Percentiles rank a stretch among this genome's conserved stretches.
phyloP scores from a whole-genome alignment of 306 rosid species.

The Cucumis hystrix region DNA sequence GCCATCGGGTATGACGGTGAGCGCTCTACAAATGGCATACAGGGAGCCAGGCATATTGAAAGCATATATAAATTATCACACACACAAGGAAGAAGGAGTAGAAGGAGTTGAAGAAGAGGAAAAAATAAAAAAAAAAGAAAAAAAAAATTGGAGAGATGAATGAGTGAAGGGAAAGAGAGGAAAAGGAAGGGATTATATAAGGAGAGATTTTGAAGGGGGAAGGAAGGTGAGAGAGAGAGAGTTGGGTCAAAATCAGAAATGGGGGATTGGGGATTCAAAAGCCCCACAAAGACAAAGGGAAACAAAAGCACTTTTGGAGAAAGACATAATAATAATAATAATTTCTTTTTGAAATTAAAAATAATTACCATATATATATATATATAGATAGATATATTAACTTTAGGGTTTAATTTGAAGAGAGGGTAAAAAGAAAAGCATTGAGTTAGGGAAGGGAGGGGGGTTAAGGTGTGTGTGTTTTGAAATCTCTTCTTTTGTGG shows the following conservation, averaged over 20 bases:
- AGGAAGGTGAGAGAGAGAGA: neutral
- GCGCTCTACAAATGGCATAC: slow-evolving; percentile 18
- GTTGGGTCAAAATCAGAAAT: slow-evolving; percentile 8
- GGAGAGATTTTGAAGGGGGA: neutral
- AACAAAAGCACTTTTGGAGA: slow-evolving; percentile 5
- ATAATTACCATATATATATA: too few species aligned
- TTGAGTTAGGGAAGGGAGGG: slow-evolving; percentile 34
- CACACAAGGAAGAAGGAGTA: neutral
- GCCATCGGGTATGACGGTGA: slow-evolving; percentile 10
- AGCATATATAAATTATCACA: neutral
- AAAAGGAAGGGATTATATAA: slow-evolving; percentile 3
- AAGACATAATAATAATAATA: neutral
- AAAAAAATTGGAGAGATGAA: neutral
- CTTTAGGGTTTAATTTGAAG: too few species aligned
- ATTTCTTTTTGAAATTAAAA: too few species aligned
- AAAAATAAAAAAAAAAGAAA: too few species aligned
- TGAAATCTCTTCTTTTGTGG: slow-evolving; percentile 92
- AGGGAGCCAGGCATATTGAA: slow-evolving; percentile 19
- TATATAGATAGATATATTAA: too few species aligned
- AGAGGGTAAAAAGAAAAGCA: neutral
- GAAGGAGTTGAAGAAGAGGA: too few species aligned
- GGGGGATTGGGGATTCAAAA: neutral
- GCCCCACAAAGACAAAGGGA: slow-evolving; percentile 2
- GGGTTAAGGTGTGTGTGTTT: slow-evolving; percentile 1
- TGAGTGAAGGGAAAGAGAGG: neutral